Percentiles rank a stretch among this genome's conserved stretches.
Conservation (phyloP, 2,329 filamentous ascomycete species). For the Calonectria crousiana region DNA sequence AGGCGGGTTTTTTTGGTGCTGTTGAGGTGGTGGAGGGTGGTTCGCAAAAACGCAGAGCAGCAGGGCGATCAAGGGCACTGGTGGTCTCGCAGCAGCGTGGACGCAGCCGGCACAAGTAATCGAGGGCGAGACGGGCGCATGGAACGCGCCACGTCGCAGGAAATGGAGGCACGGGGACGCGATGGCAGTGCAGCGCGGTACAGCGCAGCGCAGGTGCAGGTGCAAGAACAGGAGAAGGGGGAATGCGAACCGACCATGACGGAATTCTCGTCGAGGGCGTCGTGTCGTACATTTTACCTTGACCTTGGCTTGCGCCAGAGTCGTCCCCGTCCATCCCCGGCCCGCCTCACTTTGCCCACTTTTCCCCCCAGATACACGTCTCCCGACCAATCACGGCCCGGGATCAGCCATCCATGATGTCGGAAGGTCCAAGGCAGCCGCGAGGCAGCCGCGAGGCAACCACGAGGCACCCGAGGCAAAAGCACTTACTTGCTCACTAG, state of each 20-base stretch:
- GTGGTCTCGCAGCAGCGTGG: neutral
- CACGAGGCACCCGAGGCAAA: neutral
- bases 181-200: slow-evolving; percentile 8
- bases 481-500: slow-evolving; percentile 3
- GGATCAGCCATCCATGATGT: neutral
- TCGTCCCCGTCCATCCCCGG: slow-evolving; percentile 2
- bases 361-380: neutral
- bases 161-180: slow-evolving; percentile 5
- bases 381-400: slow-evolving; percentile 20
- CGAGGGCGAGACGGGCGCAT: neutral
- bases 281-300: slow-evolving; percentile 4
- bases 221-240: neutral
- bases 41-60: neutral
- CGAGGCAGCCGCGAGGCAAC: slow-evolving; percentile 29
- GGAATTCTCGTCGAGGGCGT: slow-evolving; percentile 3
- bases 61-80: neutral
- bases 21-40: neutral
- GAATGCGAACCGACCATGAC: slow-evolving; percentile 3
- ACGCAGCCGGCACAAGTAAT: neutral
- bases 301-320: neutral
- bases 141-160: slow-evolving; percentile 18
- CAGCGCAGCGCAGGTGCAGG: neutral
- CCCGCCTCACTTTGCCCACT: slow-evolving; percentile 26
- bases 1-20: neutral
- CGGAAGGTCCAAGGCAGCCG: slow-evolving; percentile 20